Conservation (phyloP, 371 early-diverging fungal genomes). For the Batkoa obscura region DNA sequence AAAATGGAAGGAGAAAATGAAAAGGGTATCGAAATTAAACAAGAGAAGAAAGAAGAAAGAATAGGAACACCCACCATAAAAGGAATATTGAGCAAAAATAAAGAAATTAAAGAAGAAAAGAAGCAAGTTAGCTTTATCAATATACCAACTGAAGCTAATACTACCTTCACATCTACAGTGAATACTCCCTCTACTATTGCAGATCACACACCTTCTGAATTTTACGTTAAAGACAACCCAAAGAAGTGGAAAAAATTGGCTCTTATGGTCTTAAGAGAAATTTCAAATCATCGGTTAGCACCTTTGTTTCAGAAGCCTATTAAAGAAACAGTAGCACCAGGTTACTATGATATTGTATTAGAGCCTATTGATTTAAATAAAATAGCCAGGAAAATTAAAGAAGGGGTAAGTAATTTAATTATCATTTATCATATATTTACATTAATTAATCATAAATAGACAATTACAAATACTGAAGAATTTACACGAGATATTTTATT, state of each 20-base stretch:
- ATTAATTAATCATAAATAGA: slow-evolving; percentile 16
- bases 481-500: slow-evolving; percentile 77
- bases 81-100: too few species aligned
- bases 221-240: too few species aligned
- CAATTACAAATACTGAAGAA: slow-evolving; percentile 63
- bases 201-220: too few species aligned
- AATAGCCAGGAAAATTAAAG: slow-evolving; percentile 65
- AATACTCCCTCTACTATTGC: too few species aligned
- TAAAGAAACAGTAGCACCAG: slow-evolving; percentile 56
- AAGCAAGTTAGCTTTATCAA: too few species aligned
- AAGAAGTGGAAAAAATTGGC: slow-evolving; percentile 56
- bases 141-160: too few species aligned
- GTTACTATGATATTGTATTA: slow-evolving; percentile 60
- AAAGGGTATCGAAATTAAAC: too few species aligned
- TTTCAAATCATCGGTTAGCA: slow-evolving; percentile 77
- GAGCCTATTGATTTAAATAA: slow-evolving; percentile 67
- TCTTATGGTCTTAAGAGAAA: slow-evolving; percentile 66
- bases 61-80: too few species aligned
- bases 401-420: slow-evolving; percentile 27
- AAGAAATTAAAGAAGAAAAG: too few species aligned
- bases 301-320: slow-evolving; percentile 76
- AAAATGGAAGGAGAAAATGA: too few species aligned
- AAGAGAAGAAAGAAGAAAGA: too few species aligned
- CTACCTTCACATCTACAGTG: too few species aligned
- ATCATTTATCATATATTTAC: background rate